Base-by-base conservation (phyloP, 148 eudicot species). In the Camellia granthamiana region DNA sequence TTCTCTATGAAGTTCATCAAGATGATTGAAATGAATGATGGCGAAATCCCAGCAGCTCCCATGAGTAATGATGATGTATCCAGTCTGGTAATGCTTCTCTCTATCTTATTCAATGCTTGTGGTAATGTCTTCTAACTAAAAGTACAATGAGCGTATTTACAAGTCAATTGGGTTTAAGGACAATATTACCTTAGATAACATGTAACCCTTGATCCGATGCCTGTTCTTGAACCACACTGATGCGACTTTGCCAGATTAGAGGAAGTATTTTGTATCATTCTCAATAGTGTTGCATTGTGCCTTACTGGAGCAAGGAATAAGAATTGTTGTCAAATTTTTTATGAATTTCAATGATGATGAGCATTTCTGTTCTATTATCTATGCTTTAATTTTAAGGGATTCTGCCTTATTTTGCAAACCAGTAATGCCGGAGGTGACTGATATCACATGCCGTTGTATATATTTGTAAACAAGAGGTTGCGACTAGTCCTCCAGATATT, bases 1-100 rank as follows among this genome's bases (percentile, higher is more conserved):
- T 96, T 89, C 86, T 96, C 99, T n/a, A 78, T 84, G 54, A 84
- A 84, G 67, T 84, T 84, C 65, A 87, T 89, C 75, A 84, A 89
- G 72, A 84, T 56, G 67, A 84, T 90, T 83, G 92, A 93, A 84
- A 76, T 69, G 69, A 86, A 81, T 84, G 91, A 85, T 56, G 88
- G 87, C 64, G 90, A 93, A 61, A 80, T 81, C 72, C 84, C 85
- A 44, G 81, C 77, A 75, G 83, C 80, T 77, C 73, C 83, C 72
- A 54, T 77, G 75, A 83, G 79, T 19, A 78, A 77, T 80, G 82
- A 44, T 19, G 98, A 94, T 83, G 79, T 90, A 78, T 92, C 99
- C 63, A 88, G 84, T 82, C 81, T 90, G 98, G 99, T 96, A 84
- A 41, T 74, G 66, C 74, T 59, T 55, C 72, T 79, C 54, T 77